Conservation (phyloP, 1,284 basidiomycete species). For the Porodaedalea pini region DNA sequence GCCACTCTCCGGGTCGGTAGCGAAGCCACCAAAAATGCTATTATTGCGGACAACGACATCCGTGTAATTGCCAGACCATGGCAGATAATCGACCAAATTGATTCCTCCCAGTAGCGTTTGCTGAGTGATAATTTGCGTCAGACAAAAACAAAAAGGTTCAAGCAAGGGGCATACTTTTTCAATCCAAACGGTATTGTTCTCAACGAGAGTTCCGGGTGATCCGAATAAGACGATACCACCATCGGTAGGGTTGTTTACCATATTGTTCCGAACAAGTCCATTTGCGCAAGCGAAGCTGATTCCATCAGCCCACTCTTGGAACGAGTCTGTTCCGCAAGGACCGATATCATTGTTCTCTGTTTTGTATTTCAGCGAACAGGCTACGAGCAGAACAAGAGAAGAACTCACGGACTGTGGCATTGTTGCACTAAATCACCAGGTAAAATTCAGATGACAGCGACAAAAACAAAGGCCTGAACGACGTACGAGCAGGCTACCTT, state of each 20-base stretch:
- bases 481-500: slow-evolving; percentile 50
- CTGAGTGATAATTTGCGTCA: slow-evolving; percentile 33
- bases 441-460: no score
- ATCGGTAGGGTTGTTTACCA: slow-evolving; percentile 73
- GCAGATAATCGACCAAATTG: slow-evolving; percentile 75
- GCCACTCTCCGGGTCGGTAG: slow-evolving; percentile 39
- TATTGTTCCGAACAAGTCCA: slow-evolving; percentile 66
- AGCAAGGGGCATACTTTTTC: slow-evolving; percentile 46
- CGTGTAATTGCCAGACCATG: slow-evolving; percentile 71
- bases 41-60: slow-evolving; percentile 72
- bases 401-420: slow-evolving; percentile 42
- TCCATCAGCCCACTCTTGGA: slow-evolving; percentile 81
- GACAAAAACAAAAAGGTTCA: slow-evolving; percentile 1
- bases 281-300: slow-evolving; percentile 75
- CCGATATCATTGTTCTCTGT: slow-evolving; percentile 74
- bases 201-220: slow-evolving; percentile 71
- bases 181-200: slow-evolving; percentile 72
- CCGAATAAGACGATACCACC: slow-evolving; percentile 84
- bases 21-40: slow-evolving; percentile 64
- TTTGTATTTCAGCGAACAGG: slow-evolving; percentile 26
- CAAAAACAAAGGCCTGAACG: neutral
- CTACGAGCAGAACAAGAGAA: neutral
- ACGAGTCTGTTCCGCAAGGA: slow-evolving; percentile 62
- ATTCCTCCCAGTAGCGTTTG: slow-evolving; percentile 75
- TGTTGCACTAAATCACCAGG: slow-evolving; percentile 43